These are phyloP conservation scores for Perkinsus olseni DNA, from an alignment of 169 alveolate genomes.

Conservation along the genomic window DNA sequence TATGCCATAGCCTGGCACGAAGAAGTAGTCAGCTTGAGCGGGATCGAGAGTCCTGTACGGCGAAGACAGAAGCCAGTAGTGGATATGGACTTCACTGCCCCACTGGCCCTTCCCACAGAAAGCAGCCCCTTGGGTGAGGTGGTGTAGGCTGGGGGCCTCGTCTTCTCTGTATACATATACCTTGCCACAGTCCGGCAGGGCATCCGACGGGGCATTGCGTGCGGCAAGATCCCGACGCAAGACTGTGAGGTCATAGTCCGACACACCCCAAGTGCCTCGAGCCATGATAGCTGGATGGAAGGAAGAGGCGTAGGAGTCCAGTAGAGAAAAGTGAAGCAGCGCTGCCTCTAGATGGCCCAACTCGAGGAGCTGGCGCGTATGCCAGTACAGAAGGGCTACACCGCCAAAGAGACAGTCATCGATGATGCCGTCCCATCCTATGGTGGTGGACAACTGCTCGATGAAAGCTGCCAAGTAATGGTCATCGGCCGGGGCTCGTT, in stretches of 20 bases:
- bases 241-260: neutral
- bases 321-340: neutral
- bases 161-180: neutral
- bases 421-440: neutral
- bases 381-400: neutral
- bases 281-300: neutral
- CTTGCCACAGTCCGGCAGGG: neutral
- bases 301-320: neutral
- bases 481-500: neutral
- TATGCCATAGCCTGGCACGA: conserved; percentile 30
- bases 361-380: neutral
- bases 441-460: neutral
- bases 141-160: neutral
- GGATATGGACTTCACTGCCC: conserved; percentile 28
- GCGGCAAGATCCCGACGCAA: neutral
- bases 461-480: neutral
- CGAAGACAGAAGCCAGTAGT: conserved; percentile 24
- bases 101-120: conserved; percentile 28
- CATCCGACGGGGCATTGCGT: neutral
- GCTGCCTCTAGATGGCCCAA: neutral
- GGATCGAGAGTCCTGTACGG: conserved; percentile 29
- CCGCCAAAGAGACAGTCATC: neutral
- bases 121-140: conserved; percentile 18
- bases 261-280: neutral
- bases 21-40: conserved; percentile 20